These are phyloP conservation scores for Huntiella abstrusa DNA, from an alignment of 2,329 filamentous ascomycete species.

Conservation along the genomic window DNA sequence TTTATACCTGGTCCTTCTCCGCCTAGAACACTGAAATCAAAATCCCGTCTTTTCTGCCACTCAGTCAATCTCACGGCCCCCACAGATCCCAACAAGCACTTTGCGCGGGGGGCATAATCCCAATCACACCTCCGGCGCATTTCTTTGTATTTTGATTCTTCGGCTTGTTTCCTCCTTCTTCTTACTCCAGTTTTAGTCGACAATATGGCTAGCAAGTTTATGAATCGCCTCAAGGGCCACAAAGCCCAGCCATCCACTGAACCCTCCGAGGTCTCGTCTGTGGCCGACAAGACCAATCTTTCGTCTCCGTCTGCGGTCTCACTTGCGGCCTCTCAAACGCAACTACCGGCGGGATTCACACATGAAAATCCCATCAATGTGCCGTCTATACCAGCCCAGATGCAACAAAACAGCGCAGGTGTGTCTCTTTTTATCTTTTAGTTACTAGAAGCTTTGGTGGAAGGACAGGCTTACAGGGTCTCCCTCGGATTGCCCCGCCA, in stretches of 20 bases:
- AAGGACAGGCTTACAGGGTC: too few relatives aligned
- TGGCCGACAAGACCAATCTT: background rate
- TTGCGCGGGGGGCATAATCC: too few relatives aligned
- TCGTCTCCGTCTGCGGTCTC: background rate
- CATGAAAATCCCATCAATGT: background rate
- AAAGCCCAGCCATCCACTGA: background rate
- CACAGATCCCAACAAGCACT: too few relatives aligned
- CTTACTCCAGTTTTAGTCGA: background rate
- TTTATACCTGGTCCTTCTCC: background rate
- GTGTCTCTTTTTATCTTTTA: background rate
- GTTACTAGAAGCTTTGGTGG: background rate
- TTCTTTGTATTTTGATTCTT: background rate
- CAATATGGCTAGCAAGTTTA: background rate
- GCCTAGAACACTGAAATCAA: too few relatives aligned
- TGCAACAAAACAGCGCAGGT: slow-evolving; percentile 2
- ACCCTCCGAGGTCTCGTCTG: background rate
- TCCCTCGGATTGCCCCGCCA: background rate
- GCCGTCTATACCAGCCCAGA: background rate
- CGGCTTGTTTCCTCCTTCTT: background rate
- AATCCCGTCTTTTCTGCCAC: too few relatives aligned
- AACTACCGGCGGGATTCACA: too few relatives aligned
- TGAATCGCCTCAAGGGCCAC: background rate
- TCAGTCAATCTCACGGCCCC: too few relatives aligned
- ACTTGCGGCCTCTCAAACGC: background rate
- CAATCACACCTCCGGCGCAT: background rate